Base-by-base conservation (phyloP, 2,329 filamentous ascomycete species). In the Hirsutella minnesotensis region DNA sequence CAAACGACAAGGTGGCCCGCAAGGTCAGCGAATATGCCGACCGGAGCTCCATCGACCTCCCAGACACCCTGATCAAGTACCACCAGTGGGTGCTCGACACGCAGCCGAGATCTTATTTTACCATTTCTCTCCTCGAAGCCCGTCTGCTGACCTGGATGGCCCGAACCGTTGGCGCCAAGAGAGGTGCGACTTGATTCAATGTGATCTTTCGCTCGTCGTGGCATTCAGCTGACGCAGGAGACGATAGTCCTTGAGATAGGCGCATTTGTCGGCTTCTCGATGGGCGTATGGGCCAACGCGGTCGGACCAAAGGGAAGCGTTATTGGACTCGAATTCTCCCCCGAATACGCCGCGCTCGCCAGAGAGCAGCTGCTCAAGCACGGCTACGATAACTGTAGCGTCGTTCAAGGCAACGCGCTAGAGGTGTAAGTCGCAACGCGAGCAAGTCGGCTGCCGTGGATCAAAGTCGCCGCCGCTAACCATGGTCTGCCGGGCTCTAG, bases 381-480 rank as follows among this genome's bases (percentile, higher is more conserved):
- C 31, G 59, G 58, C 16, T 53, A 67, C 24, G 51, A 53, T 35
- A 71, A 72, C 47, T 56, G 64, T 35, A 56, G 68, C 31, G 52
- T 72, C 21, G 48, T 66, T 9, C 53, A 64, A 16, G 68, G 69
- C 3, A 63, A 69, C 47, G 68, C 64, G 4, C 54, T 64, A 7
- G 49, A 66, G 47, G 64, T 60, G 67, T 68, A 52, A 48, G 59
- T 55, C 38, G 31, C 15, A n/a, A 13, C 33, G 16, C 33, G 15
- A 35, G 24, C 7, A 27, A 27, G 12, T 7, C 24, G 24, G 24
- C 12, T 18, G 33, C 9, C 9, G 33, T n/a, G 33, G 5, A 18
- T 19, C 33, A 35, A 5, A 18, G 15, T 16, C 33, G 16, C n/a
- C 9, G 33, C 16, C 16, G 9, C 15, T 18, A 9, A 35, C 33